Conservation (phyloP, 1,284 basidiomycete genomes). For the Cystobasidium sp. region DNA sequence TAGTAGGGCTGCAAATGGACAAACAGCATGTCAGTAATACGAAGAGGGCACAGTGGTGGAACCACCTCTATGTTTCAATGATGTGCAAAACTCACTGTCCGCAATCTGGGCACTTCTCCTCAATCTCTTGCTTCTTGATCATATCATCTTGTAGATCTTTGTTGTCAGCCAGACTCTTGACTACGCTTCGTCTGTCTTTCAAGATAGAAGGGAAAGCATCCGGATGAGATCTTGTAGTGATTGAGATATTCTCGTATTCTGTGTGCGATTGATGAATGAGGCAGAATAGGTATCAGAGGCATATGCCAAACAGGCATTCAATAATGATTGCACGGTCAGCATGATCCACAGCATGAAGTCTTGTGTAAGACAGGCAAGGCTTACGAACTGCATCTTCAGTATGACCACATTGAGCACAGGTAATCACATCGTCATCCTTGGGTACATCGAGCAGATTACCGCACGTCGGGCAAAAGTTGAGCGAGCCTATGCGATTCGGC, state of each 20-base stretch:
- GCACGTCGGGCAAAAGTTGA: constrained; percentile 91
- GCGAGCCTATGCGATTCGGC: constrained; percentile 67
- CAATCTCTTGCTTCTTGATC: constrained; percentile 64
- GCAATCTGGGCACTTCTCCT: constrained; percentile 90
- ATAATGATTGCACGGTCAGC: neutral
- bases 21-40: constrained; percentile 4
- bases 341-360: neutral
- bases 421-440: constrained; percentile 75
- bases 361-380: constrained; percentile 51
- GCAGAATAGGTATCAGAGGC: neutral
- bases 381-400: constrained; percentile 83
- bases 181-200: constrained; percentile 81
- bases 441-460: constrained; percentile 87
- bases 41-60: neutral
- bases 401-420: constrained; percentile 85
- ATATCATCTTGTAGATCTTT: constrained; percentile 27
- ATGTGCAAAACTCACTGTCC: constrained; percentile 58
- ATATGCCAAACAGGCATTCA: neutral
- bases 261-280: constrained; percentile 20
- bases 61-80: neutral
- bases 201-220: constrained; percentile 92
- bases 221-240: constrained; percentile 86
- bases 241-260: constrained; percentile 93
- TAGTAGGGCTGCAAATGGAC: constrained; percentile 27
- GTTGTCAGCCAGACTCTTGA: constrained; percentile 64